A percentile compares a stretch with the other conserved stretches of the same genome.
phyloP scores from a whole-genome alignment of 2,329 filamentous ascomycete species.

The Coniochaeta hoffmannii region DNA sequence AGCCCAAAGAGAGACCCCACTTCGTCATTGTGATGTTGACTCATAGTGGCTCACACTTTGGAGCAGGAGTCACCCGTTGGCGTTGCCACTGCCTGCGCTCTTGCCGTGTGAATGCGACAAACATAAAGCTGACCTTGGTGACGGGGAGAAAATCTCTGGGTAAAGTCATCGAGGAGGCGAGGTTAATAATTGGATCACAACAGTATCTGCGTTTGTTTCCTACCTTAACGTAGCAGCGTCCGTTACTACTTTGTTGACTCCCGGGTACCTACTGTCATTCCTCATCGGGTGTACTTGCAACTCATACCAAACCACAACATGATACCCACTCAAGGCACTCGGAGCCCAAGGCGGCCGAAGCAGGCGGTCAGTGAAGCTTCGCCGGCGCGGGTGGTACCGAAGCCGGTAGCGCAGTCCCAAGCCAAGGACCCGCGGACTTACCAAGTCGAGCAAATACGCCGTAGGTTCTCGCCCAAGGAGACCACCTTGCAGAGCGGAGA shows the following conservation, averaged over 20 bases:
- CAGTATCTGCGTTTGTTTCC: background rate
- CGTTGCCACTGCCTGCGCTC: background rate
- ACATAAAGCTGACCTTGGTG: background rate
- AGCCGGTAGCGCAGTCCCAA: constrained; percentile 59
- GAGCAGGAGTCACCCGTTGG: background rate
- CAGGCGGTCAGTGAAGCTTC: constrained; percentile 40
- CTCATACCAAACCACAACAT: background rate
- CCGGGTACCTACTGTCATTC: no score
- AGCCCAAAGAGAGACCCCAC: background rate
- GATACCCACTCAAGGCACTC: background rate
- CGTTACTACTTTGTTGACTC: background rate
- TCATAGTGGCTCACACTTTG: constrained; percentile 1
- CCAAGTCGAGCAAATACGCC: constrained; percentile 65
- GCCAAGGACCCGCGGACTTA: constrained; percentile 62
- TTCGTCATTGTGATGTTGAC: background rate
- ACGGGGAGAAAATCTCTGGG: no score
- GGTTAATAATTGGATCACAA: no score
- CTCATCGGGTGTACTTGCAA: no score
- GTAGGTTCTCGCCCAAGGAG: constrained; percentile 51
- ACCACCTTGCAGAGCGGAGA: constrained; percentile 35
- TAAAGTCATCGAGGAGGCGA: no score
- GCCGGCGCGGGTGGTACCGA: constrained; percentile 47
- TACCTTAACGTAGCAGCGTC: no score
- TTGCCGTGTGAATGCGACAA: background rate
- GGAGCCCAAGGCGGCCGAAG: background rate